Percentiles rank a stretch among this genome's conserved stretches.
Conservation (phyloP, 2,329 filamentous ascomycete species). For the Beauveria brongniartii region DNA sequence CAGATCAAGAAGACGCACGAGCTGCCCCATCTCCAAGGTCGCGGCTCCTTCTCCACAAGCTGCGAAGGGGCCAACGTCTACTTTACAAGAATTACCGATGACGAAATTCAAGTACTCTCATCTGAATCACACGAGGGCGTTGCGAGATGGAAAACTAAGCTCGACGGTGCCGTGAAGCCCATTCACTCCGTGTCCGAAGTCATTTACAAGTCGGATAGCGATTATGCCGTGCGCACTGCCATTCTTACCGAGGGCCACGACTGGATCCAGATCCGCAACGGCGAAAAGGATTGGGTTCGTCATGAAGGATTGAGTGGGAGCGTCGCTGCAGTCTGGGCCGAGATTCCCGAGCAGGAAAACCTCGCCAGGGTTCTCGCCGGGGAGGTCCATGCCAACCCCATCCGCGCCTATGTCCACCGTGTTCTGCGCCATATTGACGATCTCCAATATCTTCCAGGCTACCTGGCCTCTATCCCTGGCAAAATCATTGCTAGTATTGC, state of each 20-base stretch:
- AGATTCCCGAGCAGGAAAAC: constrained; percentile 63
- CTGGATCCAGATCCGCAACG: constrained; percentile 79
- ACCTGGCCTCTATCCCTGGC: constrained; percentile 59
- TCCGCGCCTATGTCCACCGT: constrained; percentile 80
- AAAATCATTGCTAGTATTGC: constrained; percentile 59
- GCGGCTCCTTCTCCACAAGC: constrained; percentile 71
- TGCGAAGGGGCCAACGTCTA: constrained; percentile 75
- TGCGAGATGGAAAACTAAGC: constrained; percentile 60
- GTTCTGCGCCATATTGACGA: constrained; percentile 75
- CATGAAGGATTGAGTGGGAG: constrained; percentile 74
- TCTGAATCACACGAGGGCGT: constrained; percentile 71
- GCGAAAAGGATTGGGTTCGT: constrained; percentile 70
- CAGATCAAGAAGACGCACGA: constrained; percentile 71
- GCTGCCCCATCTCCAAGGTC: constrained; percentile 61
- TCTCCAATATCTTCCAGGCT: constrained; percentile 66
- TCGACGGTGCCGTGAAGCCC: constrained; percentile 34
- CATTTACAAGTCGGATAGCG: constrained; percentile 57
- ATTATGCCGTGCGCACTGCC: constrained; percentile 72
- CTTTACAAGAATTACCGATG: constrained; percentile 73
- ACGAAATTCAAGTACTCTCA: constrained; percentile 66
- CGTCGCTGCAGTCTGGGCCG: constrained; percentile 73
- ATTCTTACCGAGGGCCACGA: constrained; percentile 60
- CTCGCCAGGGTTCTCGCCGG: constrained; percentile 75
- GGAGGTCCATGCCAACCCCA: constrained; percentile 74
- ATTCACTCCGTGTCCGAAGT: constrained; percentile 75